Evolutionary conservation across 148 eudicot species (phyloP), one percentile per base, ranked within the genome.

Genomic region (Persicaria tinctoria): DNA sequence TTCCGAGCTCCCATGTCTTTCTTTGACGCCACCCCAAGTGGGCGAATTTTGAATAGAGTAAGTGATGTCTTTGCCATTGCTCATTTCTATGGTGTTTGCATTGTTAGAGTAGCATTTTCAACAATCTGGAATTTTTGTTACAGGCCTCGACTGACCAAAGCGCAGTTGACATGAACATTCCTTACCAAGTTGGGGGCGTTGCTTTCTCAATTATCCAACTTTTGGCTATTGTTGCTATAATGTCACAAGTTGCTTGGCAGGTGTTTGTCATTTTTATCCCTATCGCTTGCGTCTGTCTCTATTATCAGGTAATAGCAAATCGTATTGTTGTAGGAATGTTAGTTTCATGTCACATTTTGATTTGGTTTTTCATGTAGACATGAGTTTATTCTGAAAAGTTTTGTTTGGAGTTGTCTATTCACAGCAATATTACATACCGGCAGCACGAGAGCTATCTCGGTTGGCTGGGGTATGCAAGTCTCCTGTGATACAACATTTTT

Each of bases 1-100:
- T 90, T 90, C 20, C 90, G 95, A 63, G 91, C 95, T 55, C 90
- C 92, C 12, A 90, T 90, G 91, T 90, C 95, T 20, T 90, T 88
- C 83, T 90, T 90, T 73, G 95, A 90, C 81, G 75, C 92, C 81
- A 90, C 91, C 27, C 95, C 95, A 51, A 86, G 89, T 72, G 92
- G 95, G 3, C 81, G 95, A 54, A 85, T 88, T 77, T 76, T 90
- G 44, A 90, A 86, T 32, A 79, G 95, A 85, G 95, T 90, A 84
- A 8, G 63, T 70, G 53, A 51, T 49, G 51, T 41, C 55, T 73
- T 18, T 18, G 6, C 1, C 11, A 72, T 27, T 46, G 55, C 41
- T 11, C 16, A 7, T 59, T 18, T 17, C 41, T 32, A 32, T 32
- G 41, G 41, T 32, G 41, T 32, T 32, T 32, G 41, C 41, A 32